phyloP scores from a whole-genome alignment of 768 basidiomycete species.

The Suillus lakei region DNA sequence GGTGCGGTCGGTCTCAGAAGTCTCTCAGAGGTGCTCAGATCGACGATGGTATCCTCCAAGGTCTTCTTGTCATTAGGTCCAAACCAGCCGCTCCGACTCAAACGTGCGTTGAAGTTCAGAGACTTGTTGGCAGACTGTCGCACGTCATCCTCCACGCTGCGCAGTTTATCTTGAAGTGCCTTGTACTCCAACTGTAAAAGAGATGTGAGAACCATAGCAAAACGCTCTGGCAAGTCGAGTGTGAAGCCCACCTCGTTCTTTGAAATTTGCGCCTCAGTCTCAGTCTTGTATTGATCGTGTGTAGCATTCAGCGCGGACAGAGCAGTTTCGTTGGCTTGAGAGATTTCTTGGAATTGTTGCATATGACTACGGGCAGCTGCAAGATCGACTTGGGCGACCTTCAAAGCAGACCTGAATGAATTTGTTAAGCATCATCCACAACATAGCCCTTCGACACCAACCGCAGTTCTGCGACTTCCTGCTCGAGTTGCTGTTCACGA shows the following conservation, averaged over 20 bases:
- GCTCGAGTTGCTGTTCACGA: constrained; percentile 80
- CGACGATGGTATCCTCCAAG: constrained; percentile 82
- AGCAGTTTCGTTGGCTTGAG: constrained; percentile 80
- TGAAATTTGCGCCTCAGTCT: constrained; percentile 70
- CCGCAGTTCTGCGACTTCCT: constrained; percentile 87
- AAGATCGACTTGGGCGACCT: constrained; percentile 79
- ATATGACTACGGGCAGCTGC: constrained; percentile 71
- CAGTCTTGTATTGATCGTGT: constrained; percentile 79
- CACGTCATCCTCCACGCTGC: constrained; percentile 58
- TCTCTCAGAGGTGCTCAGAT: constrained; percentile 76
- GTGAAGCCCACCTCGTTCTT: constrained; percentile 68
- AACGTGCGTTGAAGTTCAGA: constrained; percentile 66
- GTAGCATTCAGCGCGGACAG: constrained; percentile 70
- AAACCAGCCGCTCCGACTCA: constrained; percentile 71
- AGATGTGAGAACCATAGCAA: not conserved
- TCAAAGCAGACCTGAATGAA: constrained; percentile 64
- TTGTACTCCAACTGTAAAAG: constrained; percentile 61
- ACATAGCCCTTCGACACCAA: constrained; percentile 35
- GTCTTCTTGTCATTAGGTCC: constrained; percentile 81
- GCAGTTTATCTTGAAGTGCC: constrained; percentile 66
- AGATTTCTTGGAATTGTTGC: constrained; percentile 87
- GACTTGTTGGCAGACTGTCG: constrained; percentile 49
- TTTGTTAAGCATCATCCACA: not conserved
- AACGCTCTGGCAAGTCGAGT: not conserved
- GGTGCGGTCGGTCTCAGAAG: constrained; percentile 63